Base-by-base conservation (phyloP, 352 stramenopile species). In the Thraustotheca clavata region DNA sequence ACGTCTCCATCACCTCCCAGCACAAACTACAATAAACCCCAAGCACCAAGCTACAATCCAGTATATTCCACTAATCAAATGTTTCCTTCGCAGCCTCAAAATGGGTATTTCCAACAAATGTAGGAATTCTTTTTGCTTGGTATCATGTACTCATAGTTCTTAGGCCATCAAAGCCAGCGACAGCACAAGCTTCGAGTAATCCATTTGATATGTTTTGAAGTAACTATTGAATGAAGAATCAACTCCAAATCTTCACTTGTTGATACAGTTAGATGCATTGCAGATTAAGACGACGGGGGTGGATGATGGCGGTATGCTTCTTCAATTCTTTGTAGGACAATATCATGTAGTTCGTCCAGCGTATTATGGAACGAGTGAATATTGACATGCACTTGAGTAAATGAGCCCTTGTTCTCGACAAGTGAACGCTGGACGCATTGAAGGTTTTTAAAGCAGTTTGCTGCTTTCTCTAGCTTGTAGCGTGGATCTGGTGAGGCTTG, bases 341-440 rank as follows among this genome's bases (percentile, higher is more conserved):
- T 80, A 67, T 94, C 85, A 69, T 94, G 85, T 49, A 94, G 76
- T 59, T 80, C 69, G 67, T 94, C 83, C 46, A 94, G 74, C 31
- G 83, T 94, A n/a, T 79, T 79, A 70, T 90, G 73, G 69, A 94
- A 91, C 48, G 85, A 94, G 63, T 94, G 81, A 40, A 90, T 71
- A 60, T 94, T 87, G 48, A 94, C 86, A 34, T 71, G 68, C 67
- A 94, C 80, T 57, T 87, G 71, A 8, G 81, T 89, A 69, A 94
- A 94, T 18, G 83, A 71, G 59, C 80, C 69, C 54, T 77, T 70
- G 5, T 68, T 73, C 11, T 59, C 69, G 34, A 77, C 54, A 35
- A 94, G 68, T 55, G 91, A 91, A n/a, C 67, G 71, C 73, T 94
- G 85, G 52, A 94, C 79, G 49, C 73, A 69, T 60, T 91, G 85